A percentile compares a stretch with the other conserved stretches of the same genome.
Conservation (phyloP, 192 early-diverging fungal genomes). For the Irineochytrium annulatum region DNA sequence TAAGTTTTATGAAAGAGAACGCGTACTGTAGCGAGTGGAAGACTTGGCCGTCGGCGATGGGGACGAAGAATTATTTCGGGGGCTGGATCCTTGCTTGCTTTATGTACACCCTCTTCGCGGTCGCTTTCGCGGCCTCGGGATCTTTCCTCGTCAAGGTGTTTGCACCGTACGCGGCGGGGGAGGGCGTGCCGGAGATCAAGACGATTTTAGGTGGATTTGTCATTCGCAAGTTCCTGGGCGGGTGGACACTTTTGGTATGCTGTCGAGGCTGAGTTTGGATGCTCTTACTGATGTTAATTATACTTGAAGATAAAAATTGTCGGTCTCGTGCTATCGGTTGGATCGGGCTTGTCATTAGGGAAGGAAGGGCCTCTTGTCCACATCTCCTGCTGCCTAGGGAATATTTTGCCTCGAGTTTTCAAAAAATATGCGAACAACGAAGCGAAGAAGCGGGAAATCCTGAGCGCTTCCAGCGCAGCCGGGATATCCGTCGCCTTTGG, state of each 20-base stretch:
- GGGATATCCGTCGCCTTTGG: conserved; percentile 98
- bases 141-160: conserved; percentile 39
- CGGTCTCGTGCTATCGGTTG: conserved; percentile 57
- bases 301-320: conserved; percentile 66
- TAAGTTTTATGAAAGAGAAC: conserved; percentile 3
- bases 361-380: conserved; percentile 91
- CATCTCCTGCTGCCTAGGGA: conserved; percentile 88
- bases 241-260: conserved; percentile 77
- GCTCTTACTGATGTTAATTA: not conserved
- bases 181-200: conserved; percentile 88
- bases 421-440: conserved; percentile 76
- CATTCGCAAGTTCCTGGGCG: conserved; percentile 86
- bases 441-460: conserved; percentile 49
- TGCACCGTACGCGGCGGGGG: conserved; percentile 64
- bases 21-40: conserved; percentile 36
- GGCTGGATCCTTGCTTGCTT: conserved; percentile 26
- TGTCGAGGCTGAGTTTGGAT: not conserved
- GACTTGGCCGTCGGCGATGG: conserved; percentile 25
- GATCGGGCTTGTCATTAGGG: conserved; percentile 47
- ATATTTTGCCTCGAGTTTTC: conserved; percentile 77
- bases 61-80: conserved; percentile 1
- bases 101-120: conserved; percentile 31
- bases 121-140: conserved; percentile 29
- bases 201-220: conserved; percentile 96
- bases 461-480: conserved; percentile 76